Evolutionary conservation across 202 grass and related monocot genomes (phyloP).

Genomic region (Saccharum hybrid): DNA sequence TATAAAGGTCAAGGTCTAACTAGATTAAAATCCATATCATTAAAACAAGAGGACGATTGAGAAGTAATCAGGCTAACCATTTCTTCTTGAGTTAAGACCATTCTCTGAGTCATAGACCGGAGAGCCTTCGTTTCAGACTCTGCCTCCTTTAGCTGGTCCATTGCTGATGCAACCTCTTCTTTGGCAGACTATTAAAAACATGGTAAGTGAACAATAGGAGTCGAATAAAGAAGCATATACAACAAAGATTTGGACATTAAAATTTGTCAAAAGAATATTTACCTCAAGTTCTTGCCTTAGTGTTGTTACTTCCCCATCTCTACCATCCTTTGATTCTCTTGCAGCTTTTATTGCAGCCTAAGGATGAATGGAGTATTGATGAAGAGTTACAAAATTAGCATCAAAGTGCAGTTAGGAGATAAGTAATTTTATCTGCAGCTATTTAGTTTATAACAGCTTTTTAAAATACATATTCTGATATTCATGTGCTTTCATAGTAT

Average conservation of each 20-base stretch:
- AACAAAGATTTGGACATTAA: slow-evolving; percentile 38
- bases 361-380: slow-evolving; percentile 22
- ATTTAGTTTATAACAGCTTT: slow-evolving; percentile 10
- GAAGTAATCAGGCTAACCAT: slow-evolving; percentile 68
- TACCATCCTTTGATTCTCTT: slow-evolving; percentile 86
- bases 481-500: slow-evolving; percentile 11
- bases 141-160: slow-evolving; percentile 82
- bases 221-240: slow-evolving; percentile 37
- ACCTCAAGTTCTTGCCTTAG: slow-evolving; percentile 87
- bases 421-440: slow-evolving; percentile 16
- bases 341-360: slow-evolving; percentile 86
- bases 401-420: neutral
- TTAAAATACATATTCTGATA: slow-evolving; percentile 25
- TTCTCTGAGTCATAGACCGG: slow-evolving; percentile 88
- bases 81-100: slow-evolving; percentile 98
- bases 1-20: slow-evolving; percentile 48
- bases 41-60: neutral
- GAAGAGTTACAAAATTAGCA: slow-evolving; percentile 37
- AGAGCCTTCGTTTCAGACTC: slow-evolving; percentile 87
- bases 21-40: slow-evolving; percentile 42
- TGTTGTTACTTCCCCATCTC: slow-evolving; percentile 74
- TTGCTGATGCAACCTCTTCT: slow-evolving; percentile 70
- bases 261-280: slow-evolving; percentile 35
- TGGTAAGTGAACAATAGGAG: slow-evolving; percentile 25
- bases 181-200: slow-evolving; percentile 76